Conservation (phyloP, 2,329 filamentous ascomycete genomes). For the Colletotrichum endophyticum region DNA sequence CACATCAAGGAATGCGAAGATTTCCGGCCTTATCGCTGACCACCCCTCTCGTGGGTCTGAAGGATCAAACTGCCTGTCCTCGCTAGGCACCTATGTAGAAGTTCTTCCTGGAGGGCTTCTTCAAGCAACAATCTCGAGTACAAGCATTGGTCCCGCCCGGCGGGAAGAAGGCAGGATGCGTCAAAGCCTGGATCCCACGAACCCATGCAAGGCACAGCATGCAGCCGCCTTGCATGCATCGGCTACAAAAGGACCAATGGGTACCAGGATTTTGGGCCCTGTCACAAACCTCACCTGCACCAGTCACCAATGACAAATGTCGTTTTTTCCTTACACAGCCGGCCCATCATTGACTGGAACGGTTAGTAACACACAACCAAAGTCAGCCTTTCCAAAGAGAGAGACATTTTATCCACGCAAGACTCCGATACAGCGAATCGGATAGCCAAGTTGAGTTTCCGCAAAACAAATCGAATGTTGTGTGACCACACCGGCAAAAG, state of each 20-base stretch:
- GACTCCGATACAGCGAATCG: background rate
- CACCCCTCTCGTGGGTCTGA: background rate
- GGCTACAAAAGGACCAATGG: constrained; percentile 1
- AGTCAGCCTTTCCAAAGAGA: background rate
- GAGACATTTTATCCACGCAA: background rate
- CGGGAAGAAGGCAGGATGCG: background rate
- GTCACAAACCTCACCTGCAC: background rate
- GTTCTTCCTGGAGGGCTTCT: background rate
- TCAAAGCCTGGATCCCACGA: background rate
- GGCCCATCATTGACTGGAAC: background rate
- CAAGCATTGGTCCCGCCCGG: background rate
- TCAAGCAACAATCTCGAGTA: background rate
- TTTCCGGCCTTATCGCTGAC: constrained; percentile 2
- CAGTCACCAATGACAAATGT: background rate
- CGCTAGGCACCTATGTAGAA: background rate
- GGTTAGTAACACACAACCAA: background rate
- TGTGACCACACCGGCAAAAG: background rate
- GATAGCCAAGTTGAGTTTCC: background rate
- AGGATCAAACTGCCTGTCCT: background rate
- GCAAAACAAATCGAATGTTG: background rate
- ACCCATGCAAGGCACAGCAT: constrained; percentile 10
- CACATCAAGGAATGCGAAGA: background rate
- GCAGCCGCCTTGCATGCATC: background rate
- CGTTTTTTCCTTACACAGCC: background rate
- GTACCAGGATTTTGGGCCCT: background rate